Percentiles rank a stretch among this genome's conserved stretches.
These are phyloP conservation scores for Rhizopogon sp. DNA, from an alignment of 768 basidiomycete genomes.

Conservation along the genomic window DNA sequence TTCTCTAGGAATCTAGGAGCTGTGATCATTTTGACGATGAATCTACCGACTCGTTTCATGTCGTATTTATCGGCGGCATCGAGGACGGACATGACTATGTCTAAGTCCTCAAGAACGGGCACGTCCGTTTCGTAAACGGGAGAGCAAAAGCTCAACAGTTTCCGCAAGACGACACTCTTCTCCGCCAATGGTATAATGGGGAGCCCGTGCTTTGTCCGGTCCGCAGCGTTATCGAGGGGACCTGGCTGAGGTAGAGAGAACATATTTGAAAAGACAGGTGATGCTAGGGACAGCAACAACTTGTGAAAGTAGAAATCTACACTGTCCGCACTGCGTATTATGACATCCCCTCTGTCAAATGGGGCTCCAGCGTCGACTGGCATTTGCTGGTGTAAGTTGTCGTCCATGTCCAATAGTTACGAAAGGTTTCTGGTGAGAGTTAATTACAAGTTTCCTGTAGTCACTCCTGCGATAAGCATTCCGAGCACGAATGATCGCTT, in stretches of 20 bases:
- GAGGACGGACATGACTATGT: slow-evolving; percentile 36
- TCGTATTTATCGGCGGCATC: slow-evolving; percentile 48
- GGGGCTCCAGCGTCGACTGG: slow-evolving; percentile 31
- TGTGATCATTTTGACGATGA: slow-evolving; percentile 26
- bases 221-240: slow-evolving; percentile 20
- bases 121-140: slow-evolving; percentile 36
- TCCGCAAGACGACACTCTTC: slow-evolving; percentile 33
- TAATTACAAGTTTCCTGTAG: not conserved
- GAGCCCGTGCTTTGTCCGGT: slow-evolving; percentile 28
- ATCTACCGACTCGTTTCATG: slow-evolving; percentile 39
- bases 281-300: slow-evolving; percentile 48
- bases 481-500: not conserved
- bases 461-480: not conserved
- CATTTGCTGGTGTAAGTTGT: slow-evolving; percentile 3
- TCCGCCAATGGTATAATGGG: slow-evolving; percentile 47
- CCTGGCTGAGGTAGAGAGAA: slow-evolving; percentile 46
- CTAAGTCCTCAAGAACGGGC: slow-evolving; percentile 31
- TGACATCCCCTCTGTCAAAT: slow-evolving; percentile 51
- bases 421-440: slow-evolving; percentile 2
- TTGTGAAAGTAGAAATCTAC: slow-evolving; percentile 52
- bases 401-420: not conserved
- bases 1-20: slow-evolving; percentile 27
- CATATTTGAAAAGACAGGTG: slow-evolving; percentile 53
- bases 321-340: slow-evolving; percentile 49
- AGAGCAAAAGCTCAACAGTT: slow-evolving; percentile 43